phyloP scores from a whole-genome alignment of 352 stramenopile species.

The Globisporangium paroecandrum region DNA sequence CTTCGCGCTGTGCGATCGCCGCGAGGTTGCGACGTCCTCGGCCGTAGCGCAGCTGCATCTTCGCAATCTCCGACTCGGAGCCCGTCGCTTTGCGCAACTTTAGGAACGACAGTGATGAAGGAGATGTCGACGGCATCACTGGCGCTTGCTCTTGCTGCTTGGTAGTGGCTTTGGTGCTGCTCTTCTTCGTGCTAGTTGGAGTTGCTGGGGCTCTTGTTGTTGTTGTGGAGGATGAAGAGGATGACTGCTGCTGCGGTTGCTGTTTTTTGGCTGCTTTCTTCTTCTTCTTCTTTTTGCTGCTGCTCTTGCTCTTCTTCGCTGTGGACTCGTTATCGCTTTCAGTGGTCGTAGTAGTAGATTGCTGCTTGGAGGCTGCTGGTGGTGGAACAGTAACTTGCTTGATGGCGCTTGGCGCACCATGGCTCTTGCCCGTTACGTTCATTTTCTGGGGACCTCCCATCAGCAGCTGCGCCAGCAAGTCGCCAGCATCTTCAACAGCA shows the following conservation, averaged over 20 bases:
- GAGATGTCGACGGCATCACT: neutral
- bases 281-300: slow-evolving; percentile 6
- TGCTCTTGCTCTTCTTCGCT: slow-evolving; percentile 26
- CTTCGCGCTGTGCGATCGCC: slow-evolving; percentile 45
- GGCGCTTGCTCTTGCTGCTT: neutral
- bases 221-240: neutral
- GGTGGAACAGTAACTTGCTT: neutral
- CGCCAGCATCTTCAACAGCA: neutral
- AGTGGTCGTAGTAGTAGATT: neutral
- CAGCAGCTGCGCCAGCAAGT: neutral
- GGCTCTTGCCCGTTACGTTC: neutral
- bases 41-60: slow-evolving; percentile 72
- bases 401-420: neutral
- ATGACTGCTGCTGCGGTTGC: neutral
- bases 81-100: slow-evolving; percentile 59
- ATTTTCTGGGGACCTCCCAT: neutral
- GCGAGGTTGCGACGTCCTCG: slow-evolving; percentile 51
- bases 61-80: slow-evolving; percentile 61
- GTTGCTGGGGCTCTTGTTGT: neutral
- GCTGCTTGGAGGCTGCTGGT: neutral
- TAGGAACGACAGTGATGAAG: slow-evolving; percentile 33
- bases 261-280: slow-evolving; percentile 6
- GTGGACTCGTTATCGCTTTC: neutral
- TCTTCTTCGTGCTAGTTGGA: slow-evolving; percentile 10
- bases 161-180: neutral